Evolutionary conservation across 225 moss, liverwort and hornwort species (phyloP), one percentile per base, ranked within the genome.

Genomic region (Climacium dendroides): DNA sequence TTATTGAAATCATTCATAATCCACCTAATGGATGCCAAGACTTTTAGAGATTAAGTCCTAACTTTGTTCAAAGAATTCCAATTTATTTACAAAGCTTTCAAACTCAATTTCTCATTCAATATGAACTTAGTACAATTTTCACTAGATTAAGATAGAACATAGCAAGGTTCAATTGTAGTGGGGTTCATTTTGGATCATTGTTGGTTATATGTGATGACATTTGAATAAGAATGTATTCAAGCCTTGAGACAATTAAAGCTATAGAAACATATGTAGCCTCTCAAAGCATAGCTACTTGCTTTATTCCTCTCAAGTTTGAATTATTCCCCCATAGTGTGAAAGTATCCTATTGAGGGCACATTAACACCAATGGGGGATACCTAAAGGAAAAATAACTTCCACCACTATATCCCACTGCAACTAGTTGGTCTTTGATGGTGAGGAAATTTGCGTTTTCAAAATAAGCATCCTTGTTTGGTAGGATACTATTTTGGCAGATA

Each of bases 221-320:
- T 74, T 32, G 1, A 74, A 48, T 48, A 7, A 2, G 12, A 48
- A 0, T 0, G 0, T 32, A 48, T 0, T 34, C 3, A 1, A 74
- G 20, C 19, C 4, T 74, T 32, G 7, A 50, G 7, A 5, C 0
- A 5, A 32, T 48, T n/a, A n/a, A n/a, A n/a, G 30, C 19, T 50
- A 32, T 34, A 30, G 1, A 74, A 19, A 74, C 7, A 48, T 32
- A 12, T 19, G 2, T 12, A 19, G 3, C 19, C 4, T 74, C 7
- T 48, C 12, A 50, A 48, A 0, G 3, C 13, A 34, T 20, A 34
- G 13, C 1, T 50, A 7, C 13, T 74, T 74, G 50, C 32, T 32
- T 48, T 32, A 19, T 30, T 7, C 32, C 6, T 19, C 7, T 48
- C 2, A 32, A 32, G 16, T 32, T 74, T 19, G 30, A 48, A 30